Evolutionary conservation across 768 basidiomycete genomes (phyloP).

Genomic region (Pholiota microspora): DNA sequence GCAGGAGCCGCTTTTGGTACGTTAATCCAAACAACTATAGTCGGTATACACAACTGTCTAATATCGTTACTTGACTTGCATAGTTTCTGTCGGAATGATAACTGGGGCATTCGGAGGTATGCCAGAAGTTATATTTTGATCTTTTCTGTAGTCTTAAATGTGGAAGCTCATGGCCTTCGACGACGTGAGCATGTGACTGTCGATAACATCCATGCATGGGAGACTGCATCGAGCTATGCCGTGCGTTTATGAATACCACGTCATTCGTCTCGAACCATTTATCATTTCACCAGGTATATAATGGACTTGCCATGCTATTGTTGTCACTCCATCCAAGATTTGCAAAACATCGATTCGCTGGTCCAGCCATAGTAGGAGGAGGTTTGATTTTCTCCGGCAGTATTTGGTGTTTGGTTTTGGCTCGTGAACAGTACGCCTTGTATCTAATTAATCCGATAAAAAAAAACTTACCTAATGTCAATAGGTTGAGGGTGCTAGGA

Average conservation of each 20-base stretch:
- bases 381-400: conserved; percentile 60
- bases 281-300: conserved; percentile 48
- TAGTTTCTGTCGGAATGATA: conserved; percentile 49
- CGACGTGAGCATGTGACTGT: conserved; percentile 43
- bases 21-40: conserved; percentile 8
- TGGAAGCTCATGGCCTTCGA: conserved; percentile 53
- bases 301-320: conserved; percentile 64
- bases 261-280: no score
- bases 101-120: conserved; percentile 64
- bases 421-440: conserved; percentile 36
- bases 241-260: conserved; percentile 33
- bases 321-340: conserved; percentile 65
- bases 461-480: neutral
- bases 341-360: conserved; percentile 58
- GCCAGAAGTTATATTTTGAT: conserved; percentile 8
- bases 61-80: neutral
- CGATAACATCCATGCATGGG: conserved; percentile 58
- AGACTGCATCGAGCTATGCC: conserved; percentile 60
- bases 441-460: no score
- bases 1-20: conserved; percentile 41
- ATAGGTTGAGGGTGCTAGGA: conserved; percentile 48
- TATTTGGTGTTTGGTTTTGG: conserved; percentile 54
- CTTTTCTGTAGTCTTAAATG: no score
- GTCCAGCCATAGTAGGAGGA: conserved; percentile 62
- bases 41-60: neutral